Evolutionary conservation across 768 basidiomycete genomes (phyloP), one percentile per base, ranked within the genome.

Genomic region (Phanerochaete carnosa): DNA sequence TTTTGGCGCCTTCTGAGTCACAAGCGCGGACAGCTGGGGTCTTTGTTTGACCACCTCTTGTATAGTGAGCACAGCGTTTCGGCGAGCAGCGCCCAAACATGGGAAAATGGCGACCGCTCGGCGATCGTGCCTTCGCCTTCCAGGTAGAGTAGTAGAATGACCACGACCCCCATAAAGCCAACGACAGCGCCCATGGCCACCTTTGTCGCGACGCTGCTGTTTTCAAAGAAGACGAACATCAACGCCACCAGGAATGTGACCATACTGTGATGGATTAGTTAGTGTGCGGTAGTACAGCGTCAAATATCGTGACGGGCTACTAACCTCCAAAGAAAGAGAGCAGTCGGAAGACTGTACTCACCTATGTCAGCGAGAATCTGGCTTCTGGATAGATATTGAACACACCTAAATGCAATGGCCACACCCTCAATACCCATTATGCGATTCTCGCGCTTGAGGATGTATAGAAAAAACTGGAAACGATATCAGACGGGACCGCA

Each of bases 391-490:
- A 16, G 12, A n/a, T 2, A 16, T n/a, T n/a, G n/a, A n/a, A 70
- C 68, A 49, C 76, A 77, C 3, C 75, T 64, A n/a, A 76, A 74
- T 19, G 70, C 63, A 8, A 54, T 46, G 3, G 63, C 60, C 9
- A 64, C 63, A 23, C 62, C 51, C 46, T 63, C 59, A 4, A 45
- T 26, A 13, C 51, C 55, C 50, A 70, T 55, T 6, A 55, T n/a
- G 9, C 39, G 54, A 11, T 35, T 22, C 35, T 43, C 54, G 8
- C 54, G 51, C 5, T 52, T 52, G 2, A 32, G 29, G 30, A 52
- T 52, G 22, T 52, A 52, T 12, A 33, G 29, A 19, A 52, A 19
- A n/a, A n/a, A n/a, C 51, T 52, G 32, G 30, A 33, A 26, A 62
- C 56, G 37, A 52, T 3, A 19, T 52, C 23, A 35, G 50, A 4